phyloP scores from a whole-genome alignment of 345 rosid species.

The Turnera subulata region DNA sequence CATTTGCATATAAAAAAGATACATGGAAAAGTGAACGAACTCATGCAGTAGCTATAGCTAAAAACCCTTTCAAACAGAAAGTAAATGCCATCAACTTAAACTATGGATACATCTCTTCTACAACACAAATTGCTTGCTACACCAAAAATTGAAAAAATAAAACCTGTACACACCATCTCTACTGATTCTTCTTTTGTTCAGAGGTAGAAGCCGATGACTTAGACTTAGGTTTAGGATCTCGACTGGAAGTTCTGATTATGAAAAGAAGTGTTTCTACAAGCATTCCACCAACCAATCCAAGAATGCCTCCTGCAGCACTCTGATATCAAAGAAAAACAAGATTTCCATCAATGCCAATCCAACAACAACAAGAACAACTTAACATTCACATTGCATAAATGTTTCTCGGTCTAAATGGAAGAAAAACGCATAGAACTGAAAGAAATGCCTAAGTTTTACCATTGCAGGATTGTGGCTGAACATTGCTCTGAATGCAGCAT shows the following conservation, averaged over 20 bases:
- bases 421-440: background rate
- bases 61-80: too few relatives aligned
- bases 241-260: constrained; percentile 65
- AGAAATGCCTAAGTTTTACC: constrained; percentile 33
- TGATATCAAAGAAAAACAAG: constrained; percentile 21
- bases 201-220: constrained; percentile 36
- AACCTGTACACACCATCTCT: constrained; percentile 11
- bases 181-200: constrained; percentile 65
- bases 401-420: too few relatives aligned
- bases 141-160: background rate
- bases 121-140: background rate
- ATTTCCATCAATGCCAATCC: background rate
- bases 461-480: constrained; percentile 64
- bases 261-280: constrained; percentile 87
- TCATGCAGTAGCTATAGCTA: too few relatives aligned
- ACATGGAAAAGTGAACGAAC: too few relatives aligned
- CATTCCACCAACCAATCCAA: constrained; percentile 84
- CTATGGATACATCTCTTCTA: too few relatives aligned
- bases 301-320: constrained; percentile 96
- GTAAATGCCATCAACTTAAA: too few relatives aligned
- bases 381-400: too few relatives aligned
- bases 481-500: constrained; percentile 76
- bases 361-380: background rate
- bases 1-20: too few relatives aligned
- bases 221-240: constrained; percentile 23